Evolutionary conservation across 371 early-diverging fungal genomes (phyloP).

Genomic region (Zopfochytrium polystomum): DNA sequence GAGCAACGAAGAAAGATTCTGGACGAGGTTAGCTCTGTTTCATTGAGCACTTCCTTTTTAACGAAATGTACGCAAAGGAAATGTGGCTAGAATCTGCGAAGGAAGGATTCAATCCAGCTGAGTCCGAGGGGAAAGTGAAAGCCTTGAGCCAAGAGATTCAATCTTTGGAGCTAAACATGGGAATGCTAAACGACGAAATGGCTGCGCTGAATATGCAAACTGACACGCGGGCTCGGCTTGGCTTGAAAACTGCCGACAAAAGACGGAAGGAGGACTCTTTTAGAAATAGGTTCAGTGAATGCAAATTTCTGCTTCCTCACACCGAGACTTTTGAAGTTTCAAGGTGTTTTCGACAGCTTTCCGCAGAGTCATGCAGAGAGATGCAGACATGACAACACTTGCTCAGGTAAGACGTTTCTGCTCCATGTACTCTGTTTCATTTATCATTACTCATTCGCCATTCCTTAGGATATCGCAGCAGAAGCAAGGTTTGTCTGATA

Average conservation of each 20-base stretch:
- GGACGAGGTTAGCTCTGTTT: neutral
- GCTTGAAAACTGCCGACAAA: conserved; percentile 49
- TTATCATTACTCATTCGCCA: no score
- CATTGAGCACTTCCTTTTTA: neutral
- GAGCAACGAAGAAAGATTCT: no score
- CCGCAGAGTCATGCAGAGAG: neutral
- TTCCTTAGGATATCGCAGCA: conserved; percentile 3
- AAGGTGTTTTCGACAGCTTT: neutral
- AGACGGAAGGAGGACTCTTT: conserved; percentile 39
- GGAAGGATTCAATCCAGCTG: neutral
- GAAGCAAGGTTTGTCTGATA: conserved; percentile 7
- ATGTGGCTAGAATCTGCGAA: neutral
- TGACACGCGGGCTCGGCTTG: conserved; percentile 59
- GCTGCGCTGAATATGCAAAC: conserved; percentile 50
- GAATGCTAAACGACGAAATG: conserved; percentile 48
- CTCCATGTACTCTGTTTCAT: no score
- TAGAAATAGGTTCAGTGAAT: conserved; percentile 2
- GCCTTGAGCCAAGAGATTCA: conserved; percentile 17
- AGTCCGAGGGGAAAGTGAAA: conserved; percentile 22
- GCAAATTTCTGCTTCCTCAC: no score
- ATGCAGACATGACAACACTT: conserved; percentile 5
- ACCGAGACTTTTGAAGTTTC: neutral
- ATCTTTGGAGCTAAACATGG: conserved; percentile 11
- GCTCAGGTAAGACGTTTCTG: no score
- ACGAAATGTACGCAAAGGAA: no score